A percentile compares a stretch with the other conserved stretches of the same genome.
Evolutionary conservation across 139 green algal species (phyloP).

Genomic region (Pleodorina starrii): DNA sequence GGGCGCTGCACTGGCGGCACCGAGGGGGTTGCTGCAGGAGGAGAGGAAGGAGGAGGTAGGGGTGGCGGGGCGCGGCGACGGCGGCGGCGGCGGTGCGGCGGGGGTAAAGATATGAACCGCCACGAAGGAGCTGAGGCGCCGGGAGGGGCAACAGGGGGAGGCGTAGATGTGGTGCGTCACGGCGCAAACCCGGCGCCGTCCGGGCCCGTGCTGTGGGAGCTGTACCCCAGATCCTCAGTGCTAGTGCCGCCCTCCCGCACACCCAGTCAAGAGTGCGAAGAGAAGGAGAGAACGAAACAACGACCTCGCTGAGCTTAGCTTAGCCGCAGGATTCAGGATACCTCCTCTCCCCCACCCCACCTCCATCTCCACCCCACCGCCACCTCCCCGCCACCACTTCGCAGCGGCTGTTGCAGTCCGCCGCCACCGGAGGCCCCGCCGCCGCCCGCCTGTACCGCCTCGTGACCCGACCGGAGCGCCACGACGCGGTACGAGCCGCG

Average conservation of each 20-base stretch:
- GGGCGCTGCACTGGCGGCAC: background rate
- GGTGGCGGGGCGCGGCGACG: background rate
- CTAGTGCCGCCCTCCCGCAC: too few relatives aligned
- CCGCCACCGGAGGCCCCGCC: background rate
- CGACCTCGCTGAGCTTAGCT: background rate
- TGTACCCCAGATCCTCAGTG: too few relatives aligned
- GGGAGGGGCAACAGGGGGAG: background rate
- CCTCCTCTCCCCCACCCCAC: too few relatives aligned
- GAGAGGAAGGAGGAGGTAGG: conserved; percentile 30
- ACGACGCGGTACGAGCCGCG: background rate
- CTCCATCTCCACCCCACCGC: background rate
- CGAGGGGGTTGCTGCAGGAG: background rate
- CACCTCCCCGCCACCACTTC: background rate
- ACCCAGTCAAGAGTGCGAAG: too few relatives aligned
- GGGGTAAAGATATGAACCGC: too few relatives aligned
- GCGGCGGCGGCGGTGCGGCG: too few relatives aligned
- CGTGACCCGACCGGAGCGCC: background rate
- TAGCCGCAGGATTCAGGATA: background rate
- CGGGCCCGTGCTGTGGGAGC: too few relatives aligned
- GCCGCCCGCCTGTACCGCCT: conserved; percentile 6
- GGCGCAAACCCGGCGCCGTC: too few relatives aligned
- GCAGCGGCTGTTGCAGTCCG: background rate
- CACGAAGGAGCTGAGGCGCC: too few relatives aligned
- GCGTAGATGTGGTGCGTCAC: too few relatives aligned
- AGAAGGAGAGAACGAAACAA: background rate